A percentile compares a stretch with the other conserved stretches of the same genome.
These are phyloP conservation scores for Selenicereus undatus DNA, from an alignment of 148 eudicot genomes.

Conservation along the genomic window DNA sequence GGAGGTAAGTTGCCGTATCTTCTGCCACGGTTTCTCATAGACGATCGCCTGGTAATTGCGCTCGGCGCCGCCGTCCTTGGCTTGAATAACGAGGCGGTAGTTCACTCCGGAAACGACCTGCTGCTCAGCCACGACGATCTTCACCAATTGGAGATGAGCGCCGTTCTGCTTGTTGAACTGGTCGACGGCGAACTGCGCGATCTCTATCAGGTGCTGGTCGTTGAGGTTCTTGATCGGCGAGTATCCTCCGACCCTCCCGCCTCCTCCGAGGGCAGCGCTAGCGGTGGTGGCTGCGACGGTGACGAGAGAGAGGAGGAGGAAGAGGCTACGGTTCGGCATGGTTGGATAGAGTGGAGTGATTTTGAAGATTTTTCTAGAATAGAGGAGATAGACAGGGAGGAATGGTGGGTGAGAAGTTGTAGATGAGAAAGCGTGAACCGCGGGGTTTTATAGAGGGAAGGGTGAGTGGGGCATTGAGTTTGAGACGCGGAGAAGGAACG, in stretches of 20 bases:
- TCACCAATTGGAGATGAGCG: conserved; percentile 9
- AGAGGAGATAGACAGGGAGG: neutral
- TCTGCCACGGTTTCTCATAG: conserved; percentile 43
- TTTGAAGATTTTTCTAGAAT: neutral
- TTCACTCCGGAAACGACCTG: conserved; percentile 54
- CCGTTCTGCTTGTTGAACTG: conserved; percentile 35
- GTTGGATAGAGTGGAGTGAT: neutral
- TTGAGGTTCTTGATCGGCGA: conserved; percentile 36
- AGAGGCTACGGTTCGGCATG: neutral
- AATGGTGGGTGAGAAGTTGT: too few species aligned
- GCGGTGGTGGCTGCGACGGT: conserved; percentile 13
- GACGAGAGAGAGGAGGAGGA: conserved; percentile 11
- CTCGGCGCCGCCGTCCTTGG: conserved; percentile 26
- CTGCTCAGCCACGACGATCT: conserved; percentile 31
- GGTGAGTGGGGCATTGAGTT: neutral
- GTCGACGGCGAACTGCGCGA: conserved; percentile 44
- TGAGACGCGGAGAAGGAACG: conserved; percentile 2
- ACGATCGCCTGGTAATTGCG: conserved; percentile 37
- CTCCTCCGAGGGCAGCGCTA: neutral
- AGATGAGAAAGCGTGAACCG: neutral
- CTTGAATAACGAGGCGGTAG: conserved; percentile 38
- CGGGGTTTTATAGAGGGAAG: neutral
- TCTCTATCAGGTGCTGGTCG: conserved; percentile 34
- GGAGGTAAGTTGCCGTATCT: conserved; percentile 28
- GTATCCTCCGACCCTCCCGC: neutral